These are phyloP conservation scores for Rusavskia elegans DNA, from an alignment of 495 filamentous ascomycete species.

Conservation along the genomic window DNA sequence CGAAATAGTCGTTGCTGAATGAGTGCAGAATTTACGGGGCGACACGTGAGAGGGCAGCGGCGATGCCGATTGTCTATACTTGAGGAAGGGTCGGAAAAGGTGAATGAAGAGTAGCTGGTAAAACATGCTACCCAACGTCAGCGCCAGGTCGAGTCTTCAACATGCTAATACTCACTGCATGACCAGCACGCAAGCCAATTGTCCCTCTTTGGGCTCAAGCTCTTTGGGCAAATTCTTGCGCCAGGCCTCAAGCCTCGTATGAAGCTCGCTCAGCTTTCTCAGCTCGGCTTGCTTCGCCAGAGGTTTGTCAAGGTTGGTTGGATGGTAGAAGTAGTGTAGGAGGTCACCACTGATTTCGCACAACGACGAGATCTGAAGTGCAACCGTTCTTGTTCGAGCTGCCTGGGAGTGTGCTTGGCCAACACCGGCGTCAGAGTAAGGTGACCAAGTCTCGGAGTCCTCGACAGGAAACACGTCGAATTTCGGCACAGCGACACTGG, in stretches of 20 bases:
- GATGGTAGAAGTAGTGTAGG: conserved; percentile 81
- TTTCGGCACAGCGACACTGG: conserved; percentile 68
- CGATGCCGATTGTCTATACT: conserved; percentile 64
- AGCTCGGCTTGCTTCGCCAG: conserved; percentile 62
- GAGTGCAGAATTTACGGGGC: conserved; percentile 76
- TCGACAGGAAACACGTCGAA: conserved; percentile 84
- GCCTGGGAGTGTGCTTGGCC: conserved; percentile 56
- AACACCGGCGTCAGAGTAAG: conserved; percentile 74
- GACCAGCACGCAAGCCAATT: conserved; percentile 72
- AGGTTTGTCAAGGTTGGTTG: conserved; percentile 41
- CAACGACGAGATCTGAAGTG: conserved; percentile 63
- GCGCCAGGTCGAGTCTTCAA: conserved; percentile 2
- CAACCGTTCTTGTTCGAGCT: conserved; percentile 66
- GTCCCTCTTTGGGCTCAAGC: conserved; percentile 76
- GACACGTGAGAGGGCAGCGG: conserved; percentile 80
- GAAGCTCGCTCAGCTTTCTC: conserved; percentile 84
- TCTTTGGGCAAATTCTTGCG: conserved; percentile 72
- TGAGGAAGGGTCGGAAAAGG: conserved; percentile 89
- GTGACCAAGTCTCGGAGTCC: conserved; percentile 71
- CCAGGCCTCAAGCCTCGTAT: conserved; percentile 84
- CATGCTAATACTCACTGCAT: conserved; percentile 63
- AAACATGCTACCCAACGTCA: conserved; percentile 61
- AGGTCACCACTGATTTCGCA: conserved; percentile 92
- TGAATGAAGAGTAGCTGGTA: conserved; percentile 94
- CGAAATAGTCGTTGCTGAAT: conserved; percentile 74